Conservation (phyloP, 345 rosid species). For the Litchi chinensis region DNA sequence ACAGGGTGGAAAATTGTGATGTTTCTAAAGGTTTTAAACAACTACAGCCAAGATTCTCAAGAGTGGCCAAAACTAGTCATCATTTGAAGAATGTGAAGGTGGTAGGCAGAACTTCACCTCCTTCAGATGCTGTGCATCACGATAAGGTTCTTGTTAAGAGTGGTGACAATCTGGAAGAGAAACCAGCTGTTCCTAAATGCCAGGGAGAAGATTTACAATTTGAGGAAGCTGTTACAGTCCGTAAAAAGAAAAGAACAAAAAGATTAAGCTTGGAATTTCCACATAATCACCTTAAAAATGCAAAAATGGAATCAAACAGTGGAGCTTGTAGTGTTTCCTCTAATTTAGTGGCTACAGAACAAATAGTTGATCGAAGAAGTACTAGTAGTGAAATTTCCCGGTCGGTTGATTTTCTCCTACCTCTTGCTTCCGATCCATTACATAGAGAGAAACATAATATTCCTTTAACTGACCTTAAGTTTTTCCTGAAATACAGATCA, state of each 20-base stretch:
- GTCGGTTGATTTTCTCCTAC: constrained; percentile 39
- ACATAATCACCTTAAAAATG: neutral
- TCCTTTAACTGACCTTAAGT: constrained; percentile 28
- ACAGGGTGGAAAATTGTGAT: neutral
- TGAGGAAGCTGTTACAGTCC: neutral
- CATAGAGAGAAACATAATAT: constrained; percentile 29
- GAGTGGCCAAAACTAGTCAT: neutral
- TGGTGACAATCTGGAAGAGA: constrained; percentile 8
- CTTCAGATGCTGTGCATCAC: neutral
- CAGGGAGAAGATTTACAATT: neutral
- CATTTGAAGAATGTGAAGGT: neutral
- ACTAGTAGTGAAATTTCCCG: constrained; percentile 27
- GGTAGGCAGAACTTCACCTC: constrained; percentile 1
- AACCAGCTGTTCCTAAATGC: neutral
- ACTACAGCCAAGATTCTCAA: neutral
- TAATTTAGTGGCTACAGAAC: constrained; percentile 8
- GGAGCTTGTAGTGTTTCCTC: neutral
- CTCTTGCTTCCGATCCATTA: constrained; percentile 44
- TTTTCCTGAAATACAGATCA: constrained; percentile 44
- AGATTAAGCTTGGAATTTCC: neutral
- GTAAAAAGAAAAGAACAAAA: constrained; percentile 5
- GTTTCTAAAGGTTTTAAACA: constrained; percentile 9
- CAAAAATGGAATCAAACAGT: neutral
- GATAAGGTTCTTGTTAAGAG: neutral
- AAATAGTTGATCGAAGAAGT: constrained; percentile 21